These are phyloP conservation scores for Trapa incisa DNA, from an alignment of 345 rosid species.

Conservation along the genomic window DNA sequence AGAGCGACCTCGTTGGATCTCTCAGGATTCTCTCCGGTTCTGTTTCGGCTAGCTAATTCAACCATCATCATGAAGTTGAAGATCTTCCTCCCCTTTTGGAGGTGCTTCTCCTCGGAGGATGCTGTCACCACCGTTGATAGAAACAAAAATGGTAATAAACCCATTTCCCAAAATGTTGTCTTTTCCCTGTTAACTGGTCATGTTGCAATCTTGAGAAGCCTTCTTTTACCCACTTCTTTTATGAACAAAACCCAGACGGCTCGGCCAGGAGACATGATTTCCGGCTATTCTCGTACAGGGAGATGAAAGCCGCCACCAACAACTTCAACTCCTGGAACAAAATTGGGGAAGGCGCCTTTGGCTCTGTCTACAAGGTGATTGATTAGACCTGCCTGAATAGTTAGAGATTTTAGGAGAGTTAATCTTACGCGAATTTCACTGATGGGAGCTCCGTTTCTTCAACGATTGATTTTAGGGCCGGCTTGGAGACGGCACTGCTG, in stretches of 20 bases:
- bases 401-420: not conserved
- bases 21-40: not conserved
- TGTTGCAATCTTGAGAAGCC: not conserved
- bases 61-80: conserved; percentile 9
- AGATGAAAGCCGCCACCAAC: conserved; percentile 29
- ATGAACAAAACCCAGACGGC: conserved; percentile 8
- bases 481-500: conserved; percentile 23
- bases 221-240: not conserved
- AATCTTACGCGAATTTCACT: not conserved
- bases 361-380: conserved; percentile 50
- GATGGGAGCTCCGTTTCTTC: not conserved
- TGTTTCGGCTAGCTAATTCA: not conserved
- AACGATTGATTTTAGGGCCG: not conserved
- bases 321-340: conserved; percentile 35
- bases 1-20: not conserved
- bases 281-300: conserved; percentile 26
- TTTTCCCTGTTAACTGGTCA: not conserved
- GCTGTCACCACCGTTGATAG: conserved; percentile 1
- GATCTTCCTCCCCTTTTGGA: conserved; percentile 1
- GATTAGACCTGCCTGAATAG: not conserved
- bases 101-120: conserved; percentile 7
- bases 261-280: conserved; percentile 14
- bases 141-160: not conserved
- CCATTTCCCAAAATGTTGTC: not conserved
- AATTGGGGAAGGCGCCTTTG: conserved; percentile 52